These are phyloP conservation scores for Berberis vulgaris DNA, from an alignment of 164 flowering plant genomes.

Conservation along the genomic window DNA sequence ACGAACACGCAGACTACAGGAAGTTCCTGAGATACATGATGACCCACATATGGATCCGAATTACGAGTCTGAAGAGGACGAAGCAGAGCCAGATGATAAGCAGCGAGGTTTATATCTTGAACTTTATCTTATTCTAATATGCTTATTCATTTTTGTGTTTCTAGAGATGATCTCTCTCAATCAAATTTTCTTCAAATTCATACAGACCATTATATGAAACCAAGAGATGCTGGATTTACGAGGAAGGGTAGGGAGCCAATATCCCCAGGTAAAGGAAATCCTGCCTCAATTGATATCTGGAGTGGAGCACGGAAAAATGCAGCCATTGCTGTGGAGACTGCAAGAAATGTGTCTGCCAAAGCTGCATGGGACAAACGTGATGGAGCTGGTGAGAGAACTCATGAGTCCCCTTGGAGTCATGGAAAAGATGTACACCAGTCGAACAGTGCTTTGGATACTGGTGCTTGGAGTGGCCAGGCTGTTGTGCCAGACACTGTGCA, in stretches of 20 bases:
- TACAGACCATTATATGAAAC: slow-evolving; percentile 41
- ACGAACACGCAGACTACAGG: slow-evolving; percentile 73
- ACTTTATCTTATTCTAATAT: no score
- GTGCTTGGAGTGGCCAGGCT: slow-evolving; percentile 21
- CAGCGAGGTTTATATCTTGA: slow-evolving; percentile 37
- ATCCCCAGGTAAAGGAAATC: slow-evolving; percentile 50
- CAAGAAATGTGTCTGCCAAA: slow-evolving; percentile 36
- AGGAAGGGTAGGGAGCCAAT: slow-evolving; percentile 50
- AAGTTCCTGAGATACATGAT: slow-evolving; percentile 72
- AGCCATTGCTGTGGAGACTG: slow-evolving; percentile 30
- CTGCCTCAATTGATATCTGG: slow-evolving; percentile 37
- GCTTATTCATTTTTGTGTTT: background rate
- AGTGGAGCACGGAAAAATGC: slow-evolving; percentile 30
- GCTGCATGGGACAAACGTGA: slow-evolving; percentile 29
- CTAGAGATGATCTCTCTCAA: background rate
- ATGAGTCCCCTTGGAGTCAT: slow-evolving; percentile 35
- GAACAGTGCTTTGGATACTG: slow-evolving; percentile 17
- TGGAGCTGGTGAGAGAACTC: slow-evolving; percentile 22
- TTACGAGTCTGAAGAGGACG: slow-evolving; percentile 81
- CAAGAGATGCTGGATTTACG: slow-evolving; percentile 40
- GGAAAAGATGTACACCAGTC: slow-evolving; percentile 31
- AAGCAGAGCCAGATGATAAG: slow-evolving; percentile 41
- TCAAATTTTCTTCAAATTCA: background rate
- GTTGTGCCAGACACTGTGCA: slow-evolving; percentile 20
- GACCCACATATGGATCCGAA: slow-evolving; percentile 95